phyloP scores from a whole-genome alignment of 1,284 basidiomycete genomes.

The Ceratobasidium sp. region DNA sequence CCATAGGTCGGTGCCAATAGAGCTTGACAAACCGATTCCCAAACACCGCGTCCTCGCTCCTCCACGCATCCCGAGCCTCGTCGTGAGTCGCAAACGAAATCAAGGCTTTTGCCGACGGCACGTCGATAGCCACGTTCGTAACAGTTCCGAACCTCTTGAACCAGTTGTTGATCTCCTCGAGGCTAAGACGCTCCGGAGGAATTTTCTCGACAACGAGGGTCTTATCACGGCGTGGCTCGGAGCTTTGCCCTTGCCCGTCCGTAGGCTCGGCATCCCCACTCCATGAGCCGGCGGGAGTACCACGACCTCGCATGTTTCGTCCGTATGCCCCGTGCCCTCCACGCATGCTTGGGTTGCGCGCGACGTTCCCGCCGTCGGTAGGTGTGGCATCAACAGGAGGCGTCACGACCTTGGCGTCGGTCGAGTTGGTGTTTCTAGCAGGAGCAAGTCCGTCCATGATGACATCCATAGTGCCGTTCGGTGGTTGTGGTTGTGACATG shows the following conservation, averaged over 20 bases:
- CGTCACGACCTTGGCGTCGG: constrained; percentile 31
- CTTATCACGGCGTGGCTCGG: constrained; percentile 66
- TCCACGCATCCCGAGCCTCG: constrained; percentile 90
- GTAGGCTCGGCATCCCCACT: constrained; percentile 26
- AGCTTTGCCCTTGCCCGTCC: constrained; percentile 55
- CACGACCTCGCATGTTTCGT: constrained; percentile 34
- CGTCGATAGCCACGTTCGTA: constrained; percentile 91
- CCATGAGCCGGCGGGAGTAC: constrained; percentile 35
- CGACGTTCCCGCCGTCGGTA: constrained; percentile 35
- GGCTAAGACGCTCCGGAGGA: constrained; percentile 80
- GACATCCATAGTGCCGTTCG: constrained; percentile 49
- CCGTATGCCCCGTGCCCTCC: constrained; percentile 41
- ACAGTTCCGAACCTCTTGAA: constrained; percentile 94
- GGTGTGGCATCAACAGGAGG: background rate
- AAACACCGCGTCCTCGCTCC: constrained; percentile 92
- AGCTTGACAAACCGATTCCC: constrained; percentile 94
- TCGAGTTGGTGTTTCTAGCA: background rate
- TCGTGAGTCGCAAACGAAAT: constrained; percentile 88
- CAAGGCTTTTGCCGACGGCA: constrained; percentile 76
- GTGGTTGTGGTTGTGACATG: constrained; percentile 60
- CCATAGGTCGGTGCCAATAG: constrained; percentile 92
- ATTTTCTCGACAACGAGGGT: constrained; percentile 96
- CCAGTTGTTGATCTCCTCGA: constrained; percentile 85
- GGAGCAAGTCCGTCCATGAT: constrained; percentile 18
- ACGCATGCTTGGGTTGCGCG: constrained; percentile 27